Conservation (phyloP, 2,329 filamentous ascomycete genomes). For the Raffaelea albimanens region DNA sequence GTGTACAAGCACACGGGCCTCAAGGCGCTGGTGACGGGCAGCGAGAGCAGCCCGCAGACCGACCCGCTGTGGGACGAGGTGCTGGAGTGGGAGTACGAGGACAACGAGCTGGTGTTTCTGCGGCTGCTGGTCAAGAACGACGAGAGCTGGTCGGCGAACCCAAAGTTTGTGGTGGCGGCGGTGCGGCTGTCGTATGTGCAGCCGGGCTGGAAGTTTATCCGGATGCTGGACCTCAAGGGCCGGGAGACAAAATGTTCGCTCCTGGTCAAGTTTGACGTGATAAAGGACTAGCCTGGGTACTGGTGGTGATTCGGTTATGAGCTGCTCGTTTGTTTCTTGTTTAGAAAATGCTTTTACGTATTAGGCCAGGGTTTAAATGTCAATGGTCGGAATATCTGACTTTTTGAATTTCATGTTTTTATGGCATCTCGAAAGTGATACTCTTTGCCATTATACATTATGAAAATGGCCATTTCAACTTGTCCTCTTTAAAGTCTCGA, state of each 20-base stretch:
- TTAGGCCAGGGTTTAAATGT: no score
- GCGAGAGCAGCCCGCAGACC: constrained; percentile 38
- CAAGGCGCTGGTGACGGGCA: constrained; percentile 30
- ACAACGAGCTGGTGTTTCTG: constrained; percentile 56
- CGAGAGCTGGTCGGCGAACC: constrained; percentile 52
- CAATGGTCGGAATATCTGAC: no score
- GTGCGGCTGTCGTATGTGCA: constrained; percentile 48
- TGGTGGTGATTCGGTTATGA: no score
- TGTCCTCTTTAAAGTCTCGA: no score
- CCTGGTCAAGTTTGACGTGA: constrained; percentile 50
- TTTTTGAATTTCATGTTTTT: no score
- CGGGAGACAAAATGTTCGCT: constrained; percentile 53
- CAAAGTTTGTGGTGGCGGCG: constrained; percentile 50
- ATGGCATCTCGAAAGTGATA: no score
- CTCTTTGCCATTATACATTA: no score
- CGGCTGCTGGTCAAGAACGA: constrained; percentile 59
- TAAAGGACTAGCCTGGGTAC: neutral
- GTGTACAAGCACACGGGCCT: constrained; percentile 51
- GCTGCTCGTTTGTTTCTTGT: no score
- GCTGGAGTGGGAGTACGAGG: constrained; percentile 59
- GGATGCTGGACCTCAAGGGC: constrained; percentile 56
- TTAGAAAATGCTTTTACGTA: no score
- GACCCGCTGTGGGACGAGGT: constrained; percentile 59
- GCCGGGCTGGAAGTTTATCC: constrained; percentile 53
- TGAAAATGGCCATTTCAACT: no score